Percentiles rank a stretch among this genome's conserved stretches.
Conservation (phyloP, 2,329 filamentous ascomycete genomes). For the Lizonia empirigonia region DNA sequence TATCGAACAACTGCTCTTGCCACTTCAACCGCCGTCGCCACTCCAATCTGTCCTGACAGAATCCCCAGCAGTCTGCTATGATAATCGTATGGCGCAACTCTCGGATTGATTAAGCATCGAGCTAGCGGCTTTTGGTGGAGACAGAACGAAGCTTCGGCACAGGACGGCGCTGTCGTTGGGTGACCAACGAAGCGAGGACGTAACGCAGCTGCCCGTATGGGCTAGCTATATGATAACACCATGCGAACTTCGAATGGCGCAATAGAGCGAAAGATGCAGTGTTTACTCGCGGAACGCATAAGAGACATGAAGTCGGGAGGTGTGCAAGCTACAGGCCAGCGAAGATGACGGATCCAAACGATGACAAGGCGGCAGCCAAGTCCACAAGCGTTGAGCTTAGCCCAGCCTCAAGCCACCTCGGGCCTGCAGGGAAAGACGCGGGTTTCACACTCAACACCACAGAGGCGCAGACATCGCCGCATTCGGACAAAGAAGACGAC, state of each 20-base stretch:
- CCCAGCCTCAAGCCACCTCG: constrained; percentile 13
- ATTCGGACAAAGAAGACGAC: constrained; percentile 14
- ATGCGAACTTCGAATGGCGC: constrained; percentile 17
- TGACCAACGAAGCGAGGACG: constrained; percentile 6
- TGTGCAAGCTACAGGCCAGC: constrained; percentile 5
- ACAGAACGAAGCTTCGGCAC: background rate
- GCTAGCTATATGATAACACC: constrained; percentile 8
- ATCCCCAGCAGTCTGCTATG: no score
- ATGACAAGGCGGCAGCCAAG: constrained; percentile 21
- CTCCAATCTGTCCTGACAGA: background rate
- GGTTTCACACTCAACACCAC: constrained; percentile 1
- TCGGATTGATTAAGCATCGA: constrained; percentile 5
- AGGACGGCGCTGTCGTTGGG: constrained; percentile 7
- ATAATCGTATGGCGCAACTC: background rate
- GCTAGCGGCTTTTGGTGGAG: constrained; percentile 13
- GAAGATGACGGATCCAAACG: constrained; percentile 15
- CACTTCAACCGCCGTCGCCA: background rate
- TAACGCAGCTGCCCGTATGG: constrained; percentile 5
- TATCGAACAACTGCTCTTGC: background rate
- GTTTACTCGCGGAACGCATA: no score
- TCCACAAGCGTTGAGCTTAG: constrained; percentile 20
- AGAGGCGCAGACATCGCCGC: constrained; percentile 4
- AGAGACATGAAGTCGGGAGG: background rate
- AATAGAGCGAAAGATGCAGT: constrained; percentile 1
- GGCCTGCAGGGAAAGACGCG: constrained; percentile 4